These are phyloP conservation scores for Hortiboletus flavorubellus DNA, from an alignment of 768 basidiomycete species.

Conservation along the genomic window DNA sequence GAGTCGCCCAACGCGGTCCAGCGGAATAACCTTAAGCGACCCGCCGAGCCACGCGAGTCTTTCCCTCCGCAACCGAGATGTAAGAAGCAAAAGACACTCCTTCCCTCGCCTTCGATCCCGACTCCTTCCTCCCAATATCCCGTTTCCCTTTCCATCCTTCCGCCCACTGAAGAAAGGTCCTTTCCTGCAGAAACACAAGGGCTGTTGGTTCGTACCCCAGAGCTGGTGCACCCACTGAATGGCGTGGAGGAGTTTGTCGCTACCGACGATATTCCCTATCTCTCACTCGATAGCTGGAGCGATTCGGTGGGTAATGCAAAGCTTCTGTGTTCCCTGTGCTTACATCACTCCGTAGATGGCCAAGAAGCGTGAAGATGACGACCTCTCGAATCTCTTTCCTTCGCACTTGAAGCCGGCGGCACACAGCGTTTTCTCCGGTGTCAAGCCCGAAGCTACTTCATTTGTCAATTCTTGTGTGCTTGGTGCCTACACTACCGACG, in stretches of 20 bases:
- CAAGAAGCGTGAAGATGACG: neutral
- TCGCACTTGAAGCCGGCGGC: constrained; percentile 21
- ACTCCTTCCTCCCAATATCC: neutral
- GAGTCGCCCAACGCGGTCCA: neutral
- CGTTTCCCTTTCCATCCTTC: neutral
- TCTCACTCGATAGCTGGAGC: constrained; percentile 27
- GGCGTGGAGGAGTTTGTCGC: constrained; percentile 27
- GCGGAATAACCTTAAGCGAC: constrained; percentile 9
- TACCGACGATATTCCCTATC: constrained; percentile 35
- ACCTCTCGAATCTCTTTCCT: constrained; percentile 11
- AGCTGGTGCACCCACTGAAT: constrained; percentile 10
- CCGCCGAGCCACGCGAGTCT: neutral
- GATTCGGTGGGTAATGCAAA: constrained; percentile 16
- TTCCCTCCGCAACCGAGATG: constrained; percentile 5
- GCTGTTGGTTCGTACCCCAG: constrained; percentile 16
- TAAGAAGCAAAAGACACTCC: constrained; percentile 3
- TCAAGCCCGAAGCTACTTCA: constrained; percentile 29
- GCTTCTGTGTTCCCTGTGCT: neutral
- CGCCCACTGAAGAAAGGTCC: neutral
- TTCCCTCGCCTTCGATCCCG: neutral
- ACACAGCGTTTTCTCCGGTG: constrained; percentile 24
- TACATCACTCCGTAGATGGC: constrained; percentile 11
- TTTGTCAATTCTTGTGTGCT: constrained; percentile 29
- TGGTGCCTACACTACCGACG: constrained; percentile 11
- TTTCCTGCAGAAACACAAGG: constrained; percentile 2